Evolutionary conservation across 768 basidiomycete species (phyloP), one percentile per base, ranked within the genome.

Genomic region (Leccinum boreale): DNA sequence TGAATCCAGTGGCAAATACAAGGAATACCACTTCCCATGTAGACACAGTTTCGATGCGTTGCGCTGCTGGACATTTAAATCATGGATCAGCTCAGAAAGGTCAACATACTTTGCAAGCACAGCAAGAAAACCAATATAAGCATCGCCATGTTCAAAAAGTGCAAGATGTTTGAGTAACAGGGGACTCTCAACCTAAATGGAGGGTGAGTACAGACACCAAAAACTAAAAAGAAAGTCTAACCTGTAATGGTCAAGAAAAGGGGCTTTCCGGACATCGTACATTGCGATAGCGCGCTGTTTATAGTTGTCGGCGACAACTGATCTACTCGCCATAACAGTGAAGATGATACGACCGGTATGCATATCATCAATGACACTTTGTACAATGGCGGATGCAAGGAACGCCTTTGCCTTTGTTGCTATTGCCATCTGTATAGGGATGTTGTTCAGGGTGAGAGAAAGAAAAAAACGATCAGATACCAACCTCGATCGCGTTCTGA

Each of bases 301-400:
- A 76, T 98, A 98, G 66, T 92, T 90, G 71, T 98, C 96, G 17
- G 89, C 86, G 8, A 98, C 79, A 52, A 98, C 81, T 2, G 93
- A 89, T 24, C 87, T 85, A 50, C 75, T 81, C 7, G 83, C 78
- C 5, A 81, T 70, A 54, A 82, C 73, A 10, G 86, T 83, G 60
- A 89, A 88, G 15, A 90, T 79, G 33, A 92, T 82, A 7, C 83
- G 79, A n/a, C 90, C 96, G 3, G 83, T 77, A 71, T 94, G 90
- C 50, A 99, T 91, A 53, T 94, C 89, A 63, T 87, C 86, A 35
- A 98, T 84, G 26, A 97, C 87, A 54, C 85, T 85, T 70, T 98
- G 95, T 3, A 92, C 85, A 23, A 97, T 80, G 0, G 92, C 85
- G 0, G 88, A 84, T 2, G 92, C 81, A 11, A 97, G 77, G 66